Base-by-base conservation (phyloP, 202 grass and related monocot species). In the Eragrostis tef region DNA sequence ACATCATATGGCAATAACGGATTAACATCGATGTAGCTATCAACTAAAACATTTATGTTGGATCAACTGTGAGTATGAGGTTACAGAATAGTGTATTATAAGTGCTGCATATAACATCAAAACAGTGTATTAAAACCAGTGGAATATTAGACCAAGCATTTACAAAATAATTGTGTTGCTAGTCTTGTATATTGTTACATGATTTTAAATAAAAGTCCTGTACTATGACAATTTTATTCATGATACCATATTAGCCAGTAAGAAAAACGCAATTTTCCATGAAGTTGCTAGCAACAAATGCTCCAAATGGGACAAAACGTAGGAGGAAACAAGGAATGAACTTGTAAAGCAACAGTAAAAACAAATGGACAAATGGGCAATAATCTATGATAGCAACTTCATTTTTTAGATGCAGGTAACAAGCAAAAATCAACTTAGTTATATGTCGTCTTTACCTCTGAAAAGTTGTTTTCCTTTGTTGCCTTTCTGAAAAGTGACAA, bases 401-500 rank as follows among this genome's bases (percentile, higher is more conserved):
- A 68, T 52, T 72, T 70, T 5, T 39, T 26, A 21, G 22, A 69
- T 58, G 20, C 17, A 7, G 4, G 17, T 47, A 75, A 62, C 27
- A 57, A 27, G 47, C 49, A 15, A 64, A 45, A 67, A 76, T 60
- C 14, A 86, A 66, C 25, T 54, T 70, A 39, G 59, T n/a, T 27
- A 41, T 65, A 52, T 43, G 67, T 67, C 43, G 68, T 81, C 14
- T 53, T 87, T 89, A 98, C 94, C 92, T 98, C 92, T 43, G 94
- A 90, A 67, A 94, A 89, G 75, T 74, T 93, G 22, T 60, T 81
- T 63, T 79, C 83, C 66, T 56, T 82, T 26, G 89, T 86, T 69
- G 66, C 71, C 81, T 90, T 88, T 81, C 85, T 91, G 77, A 98
- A 98, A 75, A 89, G 92, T 73, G 88, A 91, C 62, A 94, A 61